Evolutionary conservation across 1,284 basidiomycete genomes (phyloP), one percentile per base, ranked within the genome.

Genomic region (Trichosporon faecale): DNA sequence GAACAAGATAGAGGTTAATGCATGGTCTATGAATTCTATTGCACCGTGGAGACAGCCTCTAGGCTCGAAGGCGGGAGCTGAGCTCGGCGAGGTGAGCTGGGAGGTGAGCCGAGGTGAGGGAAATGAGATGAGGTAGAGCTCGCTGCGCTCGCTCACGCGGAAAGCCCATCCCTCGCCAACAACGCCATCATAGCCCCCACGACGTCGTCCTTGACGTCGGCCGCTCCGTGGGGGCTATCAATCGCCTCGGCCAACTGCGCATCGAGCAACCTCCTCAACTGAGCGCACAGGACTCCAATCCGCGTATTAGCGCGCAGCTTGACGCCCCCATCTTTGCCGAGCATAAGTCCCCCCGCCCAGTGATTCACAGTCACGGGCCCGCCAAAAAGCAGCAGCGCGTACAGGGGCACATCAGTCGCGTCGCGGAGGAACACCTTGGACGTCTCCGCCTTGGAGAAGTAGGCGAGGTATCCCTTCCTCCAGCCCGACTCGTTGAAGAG

Each of bases 281-380:
- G 93, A 74, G 95, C 95, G 49, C 93, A 92, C 31, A 97, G 86
- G 9, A 95, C 90, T 0, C 93, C 95, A 60, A 97, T 96, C 6
- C 94, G 87, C 18, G 94, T 91, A 87, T 89, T 92, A 0, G 94
- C 93, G 69, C 88, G 89, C 75, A 98, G 80, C 77, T 88, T 90
- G 73, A 97, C 85, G 75, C 81, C 79, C 0, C 85, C 85, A 65
- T 86, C 82, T 49, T 80, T 79, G 12, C 75, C 89, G 44, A 96
- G 85, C 29, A 88, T 90, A 65, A 96, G 83, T 0, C 91, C 92
- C 18, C 91, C 90, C 14, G 86, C 88, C 64, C 92, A 86, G 76
- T 94, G 91, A 76, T 95, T 90, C 70, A 95, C 89, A 16, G 88
- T 85, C 29, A 96, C 88, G 18, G 86, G 86, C 0, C 93, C 94